These are phyloP conservation scores for Xanthoconium separans DNA, from an alignment of 1,284 basidiomycete species.

Conservation along the genomic window DNA sequence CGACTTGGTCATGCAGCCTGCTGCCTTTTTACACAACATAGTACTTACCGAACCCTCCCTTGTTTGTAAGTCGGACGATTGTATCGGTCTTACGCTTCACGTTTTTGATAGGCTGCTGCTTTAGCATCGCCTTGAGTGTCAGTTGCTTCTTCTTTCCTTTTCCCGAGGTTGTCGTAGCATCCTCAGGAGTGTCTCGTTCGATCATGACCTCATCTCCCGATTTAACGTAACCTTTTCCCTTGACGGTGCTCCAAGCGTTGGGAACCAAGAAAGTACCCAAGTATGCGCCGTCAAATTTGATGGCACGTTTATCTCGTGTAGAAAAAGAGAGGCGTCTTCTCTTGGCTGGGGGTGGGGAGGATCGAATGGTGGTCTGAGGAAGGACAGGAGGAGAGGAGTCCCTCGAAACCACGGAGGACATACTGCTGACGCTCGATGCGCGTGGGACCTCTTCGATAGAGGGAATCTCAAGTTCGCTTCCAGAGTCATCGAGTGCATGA, in stretches of 20 bases:
- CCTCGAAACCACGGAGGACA: slow-evolving; percentile 32
- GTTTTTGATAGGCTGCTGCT: slow-evolving; percentile 47
- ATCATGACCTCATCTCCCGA: slow-evolving; percentile 60
- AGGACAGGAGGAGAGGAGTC: slow-evolving; percentile 32
- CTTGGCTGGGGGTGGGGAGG: slow-evolving; percentile 42
- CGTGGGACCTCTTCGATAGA: slow-evolving; percentile 34
- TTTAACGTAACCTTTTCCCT: slow-evolving; percentile 67
- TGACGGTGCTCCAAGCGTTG: slow-evolving; percentile 81
- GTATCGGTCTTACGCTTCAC: slow-evolving; percentile 56
- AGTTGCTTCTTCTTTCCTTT: slow-evolving; percentile 64
- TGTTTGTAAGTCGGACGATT: slow-evolving; percentile 68
- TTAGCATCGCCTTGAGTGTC: slow-evolving; percentile 64
- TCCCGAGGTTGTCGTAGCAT: slow-evolving; percentile 30
- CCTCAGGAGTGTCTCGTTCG: slow-evolving; percentile 51
- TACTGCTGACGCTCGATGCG: slow-evolving; percentile 43
- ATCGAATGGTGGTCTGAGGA: slow-evolving; percentile 11
- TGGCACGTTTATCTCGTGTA: slow-evolving; percentile 4
- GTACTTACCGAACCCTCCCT: slow-evolving; percentile 58
- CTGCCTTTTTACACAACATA: not conserved
- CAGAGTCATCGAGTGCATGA: slow-evolving; percentile 25
- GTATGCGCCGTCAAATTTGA: slow-evolving; percentile 36
- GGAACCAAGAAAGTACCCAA: slow-evolving; percentile 69
- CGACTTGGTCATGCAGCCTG: slow-evolving; percentile 8
- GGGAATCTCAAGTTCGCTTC: slow-evolving; percentile 35
- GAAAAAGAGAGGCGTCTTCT: slow-evolving; percentile 48